Base-by-base conservation (phyloP, 768 basidiomycete species). In the Tulasnella sp. region DNA sequence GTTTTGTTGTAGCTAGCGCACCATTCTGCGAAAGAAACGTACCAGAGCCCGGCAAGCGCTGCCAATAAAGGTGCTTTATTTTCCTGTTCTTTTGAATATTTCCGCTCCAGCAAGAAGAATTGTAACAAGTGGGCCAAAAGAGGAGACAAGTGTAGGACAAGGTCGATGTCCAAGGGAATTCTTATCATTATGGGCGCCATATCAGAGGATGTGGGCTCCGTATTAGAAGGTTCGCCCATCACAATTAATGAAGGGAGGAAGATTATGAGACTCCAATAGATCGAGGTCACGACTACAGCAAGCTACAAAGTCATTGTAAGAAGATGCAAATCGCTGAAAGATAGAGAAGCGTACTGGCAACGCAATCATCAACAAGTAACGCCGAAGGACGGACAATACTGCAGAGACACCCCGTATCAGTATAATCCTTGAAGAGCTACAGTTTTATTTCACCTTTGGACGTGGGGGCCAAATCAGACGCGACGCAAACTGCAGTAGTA, bases 211-310 rank as follows among this genome's bases (percentile, higher is more conserved):
- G 69, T 63, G 0, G 70, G 16, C 44, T 48, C 13, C 57, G 61
- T 16, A 46, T 57, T 2, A 59, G 56, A 28, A 56, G 61, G 34
- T 59, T 64, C 70, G n/a, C n/a, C n/a, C n/a, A n/a, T n/a, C 5
- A 82, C 48, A 58, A 88, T 83, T 19, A 84, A 67, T 12, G 67
- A 50, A 0, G 86, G 85, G 39, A 70, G 65, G 53, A 73, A 58
- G 1, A 75, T 35, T 5, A 82, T 56, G 12, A 87, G 69, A 1
- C 74, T 63, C 84, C 82, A 86, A 65, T 87, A 88, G 44, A 88
- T 77, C 24, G 63, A 53, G 15, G 77, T 67, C 48, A 80, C 69
- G 54, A 73, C 68, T 41, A 73, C 63, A 15, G 65, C 67, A 29
- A 72, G 25, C 74, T 75, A 48, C 5, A 9, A 8, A 16, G 13